These are phyloP conservation scores for Solanum lycopersicoides DNA, from an alignment of 257 asterid species.

Conservation along the genomic window DNA sequence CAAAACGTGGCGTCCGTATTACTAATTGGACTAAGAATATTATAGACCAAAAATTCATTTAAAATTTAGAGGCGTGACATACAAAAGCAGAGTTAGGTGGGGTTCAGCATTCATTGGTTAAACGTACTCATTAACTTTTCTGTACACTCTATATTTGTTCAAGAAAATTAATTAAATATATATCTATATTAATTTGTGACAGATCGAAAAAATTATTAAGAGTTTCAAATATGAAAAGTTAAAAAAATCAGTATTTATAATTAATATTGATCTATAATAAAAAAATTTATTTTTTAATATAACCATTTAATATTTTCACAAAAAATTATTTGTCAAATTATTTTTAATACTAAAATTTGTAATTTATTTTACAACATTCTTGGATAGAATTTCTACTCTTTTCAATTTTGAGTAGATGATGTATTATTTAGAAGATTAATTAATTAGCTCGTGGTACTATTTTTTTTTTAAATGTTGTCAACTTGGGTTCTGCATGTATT, in stretches of 20 bases:
- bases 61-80: too few relatives aligned
- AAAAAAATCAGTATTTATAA: too few relatives aligned
- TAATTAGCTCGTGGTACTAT: background rate
- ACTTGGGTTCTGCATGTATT: background rate
- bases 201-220: too few relatives aligned
- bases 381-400: background rate
- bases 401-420: background rate
- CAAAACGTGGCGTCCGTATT: background rate
- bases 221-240: too few relatives aligned
- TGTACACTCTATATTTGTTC: too few relatives aligned
- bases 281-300: too few relatives aligned
- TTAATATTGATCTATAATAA: too few relatives aligned
- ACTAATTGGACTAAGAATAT: background rate
- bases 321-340: background rate
- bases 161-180: too few relatives aligned
- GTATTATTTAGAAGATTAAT: background rate
- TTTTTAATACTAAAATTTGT: background rate
- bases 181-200: too few relatives aligned
- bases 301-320: background rate
- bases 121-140: accelerated
- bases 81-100: too few relatives aligned
- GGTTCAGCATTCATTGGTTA: accelerated
- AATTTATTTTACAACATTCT: background rate
- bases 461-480: background rate
- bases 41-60: background rate